Conservation (phyloP, 805 yeast species). For the Lachancea meyersii region DNA sequence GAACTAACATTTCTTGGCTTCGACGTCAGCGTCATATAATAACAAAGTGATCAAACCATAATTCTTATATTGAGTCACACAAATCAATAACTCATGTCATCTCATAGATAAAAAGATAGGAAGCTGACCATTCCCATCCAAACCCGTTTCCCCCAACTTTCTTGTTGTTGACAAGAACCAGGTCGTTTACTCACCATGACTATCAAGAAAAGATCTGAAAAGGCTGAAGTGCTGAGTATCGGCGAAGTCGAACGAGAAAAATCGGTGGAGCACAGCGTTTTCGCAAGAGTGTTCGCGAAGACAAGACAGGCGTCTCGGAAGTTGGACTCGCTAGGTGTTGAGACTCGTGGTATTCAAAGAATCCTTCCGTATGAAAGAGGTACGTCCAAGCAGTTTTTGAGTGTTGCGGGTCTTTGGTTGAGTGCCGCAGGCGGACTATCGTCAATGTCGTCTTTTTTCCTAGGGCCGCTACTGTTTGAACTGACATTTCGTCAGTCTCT, state of each 20-base stretch:
- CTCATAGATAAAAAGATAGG: no score
- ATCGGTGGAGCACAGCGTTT: neutral
- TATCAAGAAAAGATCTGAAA: conserved; percentile 1
- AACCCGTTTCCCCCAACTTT: no score
- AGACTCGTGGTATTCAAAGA: conserved; percentile 73
- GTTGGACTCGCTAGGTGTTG: conserved; percentile 59
- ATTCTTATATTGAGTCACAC: no score
- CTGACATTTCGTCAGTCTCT: conserved; percentile 62
- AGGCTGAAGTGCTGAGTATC: neutral
- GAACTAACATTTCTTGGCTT: no score
- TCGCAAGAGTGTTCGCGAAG: neutral
- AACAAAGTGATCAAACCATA: no score
- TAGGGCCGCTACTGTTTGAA: conserved; percentile 68
- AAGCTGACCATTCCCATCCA: no score
- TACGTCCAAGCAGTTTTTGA: conserved; percentile 34
- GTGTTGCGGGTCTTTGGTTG: conserved; percentile 71
- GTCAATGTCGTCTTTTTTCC: conserved; percentile 76
- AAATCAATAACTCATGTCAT: no score
- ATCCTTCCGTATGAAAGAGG: conserved; percentile 62
- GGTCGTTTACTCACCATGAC: neutral
- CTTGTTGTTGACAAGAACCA: neutral
- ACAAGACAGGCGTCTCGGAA: conserved; percentile 33
- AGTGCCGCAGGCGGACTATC: conserved; percentile 86
- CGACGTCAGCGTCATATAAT: no score
- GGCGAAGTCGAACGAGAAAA: neutral